These are phyloP conservation scores for Penicillium argentinense DNA, from an alignment of 495 filamentous ascomycete species.

Conservation along the genomic window DNA sequence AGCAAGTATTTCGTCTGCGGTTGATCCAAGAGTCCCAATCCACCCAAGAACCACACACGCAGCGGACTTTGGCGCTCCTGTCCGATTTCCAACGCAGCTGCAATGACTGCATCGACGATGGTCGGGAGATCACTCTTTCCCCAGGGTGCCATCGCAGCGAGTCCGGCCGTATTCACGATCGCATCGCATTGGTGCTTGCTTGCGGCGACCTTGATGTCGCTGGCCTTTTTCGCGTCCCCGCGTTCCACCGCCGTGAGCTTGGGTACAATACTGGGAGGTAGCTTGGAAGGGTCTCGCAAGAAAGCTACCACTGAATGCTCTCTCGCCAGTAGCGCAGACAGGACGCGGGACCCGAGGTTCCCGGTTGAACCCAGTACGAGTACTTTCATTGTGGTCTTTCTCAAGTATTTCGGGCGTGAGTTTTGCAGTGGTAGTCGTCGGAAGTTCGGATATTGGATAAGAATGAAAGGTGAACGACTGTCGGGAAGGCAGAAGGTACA, in stretches of 20 bases:
- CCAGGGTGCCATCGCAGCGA: constrained; percentile 25
- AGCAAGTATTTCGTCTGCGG: constrained; percentile 22
- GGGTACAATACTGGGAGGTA: constrained; percentile 21
- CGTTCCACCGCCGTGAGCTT: constrained; percentile 26
- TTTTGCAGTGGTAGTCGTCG: too few relatives aligned
- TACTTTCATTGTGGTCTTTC: too few relatives aligned
- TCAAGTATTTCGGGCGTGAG: too few relatives aligned
- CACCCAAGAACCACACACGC: constrained; percentile 32
- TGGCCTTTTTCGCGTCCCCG: constrained; percentile 37
- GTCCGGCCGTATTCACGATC: constrained; percentile 39
- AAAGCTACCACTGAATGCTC: constrained; percentile 35
- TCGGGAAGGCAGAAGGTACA: too few relatives aligned
- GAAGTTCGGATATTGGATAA: too few relatives aligned
- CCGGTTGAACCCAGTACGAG: constrained; percentile 47
- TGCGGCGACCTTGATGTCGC: constrained; percentile 31
- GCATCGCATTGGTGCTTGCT: constrained; percentile 35
- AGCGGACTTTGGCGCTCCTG: constrained; percentile 24
- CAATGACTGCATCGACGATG: constrained; percentile 29
- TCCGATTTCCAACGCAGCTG: constrained; percentile 26
- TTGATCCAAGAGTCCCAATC: constrained; percentile 22
- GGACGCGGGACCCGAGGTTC: constrained; percentile 38
- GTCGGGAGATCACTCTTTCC: constrained; percentile 21
- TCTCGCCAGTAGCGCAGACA: constrained; percentile 40
- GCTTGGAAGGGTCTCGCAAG: constrained; percentile 38
- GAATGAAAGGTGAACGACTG: too few relatives aligned